phyloP scores from a whole-genome alignment of 768 basidiomycete genomes.

The Suillus placidus region DNA sequence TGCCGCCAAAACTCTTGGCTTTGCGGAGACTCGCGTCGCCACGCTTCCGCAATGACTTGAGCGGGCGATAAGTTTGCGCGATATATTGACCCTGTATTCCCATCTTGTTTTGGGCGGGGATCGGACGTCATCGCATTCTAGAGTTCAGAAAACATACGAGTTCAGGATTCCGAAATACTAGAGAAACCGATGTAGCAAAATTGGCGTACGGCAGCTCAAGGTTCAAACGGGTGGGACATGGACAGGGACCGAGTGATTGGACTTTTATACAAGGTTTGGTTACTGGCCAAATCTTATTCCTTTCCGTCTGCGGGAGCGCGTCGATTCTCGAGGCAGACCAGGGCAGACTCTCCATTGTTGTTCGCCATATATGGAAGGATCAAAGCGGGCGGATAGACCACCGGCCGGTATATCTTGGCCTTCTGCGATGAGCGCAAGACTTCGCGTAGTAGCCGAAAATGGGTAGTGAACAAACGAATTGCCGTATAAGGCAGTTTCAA shows the following conservation, averaged over 20 bases:
- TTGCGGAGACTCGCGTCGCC: conserved; percentile 64
- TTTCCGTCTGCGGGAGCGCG: conserved; percentile 25
- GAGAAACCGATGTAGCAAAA: conserved; percentile 34
- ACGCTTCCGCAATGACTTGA: conserved; percentile 68
- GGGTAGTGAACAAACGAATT: conserved; percentile 40
- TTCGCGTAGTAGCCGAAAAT: conserved; percentile 34
- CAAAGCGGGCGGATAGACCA: conserved; percentile 31
- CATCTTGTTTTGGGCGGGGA: conserved; percentile 38
- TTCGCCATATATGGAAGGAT: conserved; percentile 34
- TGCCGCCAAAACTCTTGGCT: conserved; percentile 63
- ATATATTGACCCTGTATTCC: conserved; percentile 30
- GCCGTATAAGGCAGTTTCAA: conserved; percentile 40
- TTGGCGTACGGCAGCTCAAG: conserved; percentile 41
- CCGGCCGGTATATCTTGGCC: conserved; percentile 33
- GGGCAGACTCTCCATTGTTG: conserved; percentile 33
- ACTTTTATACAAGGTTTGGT: conserved; percentile 41
- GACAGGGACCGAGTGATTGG: conserved; percentile 33
- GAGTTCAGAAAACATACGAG: conserved; percentile 29
- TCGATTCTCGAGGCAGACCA: conserved; percentile 20
- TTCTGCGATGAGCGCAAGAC: conserved; percentile 36
- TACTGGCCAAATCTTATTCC: conserved; percentile 34
- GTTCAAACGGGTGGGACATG: conserved; percentile 34
- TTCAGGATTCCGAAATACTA: conserved; percentile 26
- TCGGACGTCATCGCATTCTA: conserved; percentile 41
- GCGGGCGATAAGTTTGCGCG: conserved; percentile 48